Evolutionary conservation across 768 basidiomycete genomes (phyloP), one percentile per base, ranked within the genome.

Genomic region (Tricholoma sp.): DNA sequence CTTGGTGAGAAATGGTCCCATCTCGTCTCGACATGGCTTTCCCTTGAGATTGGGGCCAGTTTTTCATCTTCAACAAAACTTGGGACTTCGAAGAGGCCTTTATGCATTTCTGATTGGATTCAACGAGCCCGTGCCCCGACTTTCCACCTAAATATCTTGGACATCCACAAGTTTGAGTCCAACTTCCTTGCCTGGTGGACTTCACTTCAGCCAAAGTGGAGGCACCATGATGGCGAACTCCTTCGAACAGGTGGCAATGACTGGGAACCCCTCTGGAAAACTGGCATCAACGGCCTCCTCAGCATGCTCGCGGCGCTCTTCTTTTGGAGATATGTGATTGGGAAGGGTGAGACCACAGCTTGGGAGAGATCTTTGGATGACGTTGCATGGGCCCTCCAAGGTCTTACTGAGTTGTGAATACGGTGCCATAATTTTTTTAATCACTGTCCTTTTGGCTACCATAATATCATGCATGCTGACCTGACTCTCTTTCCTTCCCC

Each of bases 351-450:
- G 57, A 21, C 11, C 22, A 22, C 29, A 64, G 51, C 37, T 55
- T 52, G 53, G 65, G 46, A 29, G 63, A 29, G 16, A 62, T 60
- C 5, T 61, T 61, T 18, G 58, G 46, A n/a, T 27, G 16, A 58
- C 54, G 1, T 59, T 54, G 6, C 52, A 51, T 8, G 60, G 54
- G 4, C 10, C 3, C 18, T 49, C 3, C 21, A 24, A 46, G 45
- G 45, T 24, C 45, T 46, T 24, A 41, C 16, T n/a, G n/a, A 41
- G 39, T 43, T 43, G 18, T 43, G 41, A 43, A 43, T 43, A 8
- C 2, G 41, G 41, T 8, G 19, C 6, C 41, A 10, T 43, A 43
- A 43, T 43, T 43, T 10, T 43, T 43, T 43, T 43, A 6, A 6
- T 43, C 19, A 14, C 35, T 35, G 35, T 43, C 19, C 9, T 43